phyloP scores from a whole-genome alignment of 2,329 filamentous ascomycete genomes.

The Lizonia empirigonia region DNA sequence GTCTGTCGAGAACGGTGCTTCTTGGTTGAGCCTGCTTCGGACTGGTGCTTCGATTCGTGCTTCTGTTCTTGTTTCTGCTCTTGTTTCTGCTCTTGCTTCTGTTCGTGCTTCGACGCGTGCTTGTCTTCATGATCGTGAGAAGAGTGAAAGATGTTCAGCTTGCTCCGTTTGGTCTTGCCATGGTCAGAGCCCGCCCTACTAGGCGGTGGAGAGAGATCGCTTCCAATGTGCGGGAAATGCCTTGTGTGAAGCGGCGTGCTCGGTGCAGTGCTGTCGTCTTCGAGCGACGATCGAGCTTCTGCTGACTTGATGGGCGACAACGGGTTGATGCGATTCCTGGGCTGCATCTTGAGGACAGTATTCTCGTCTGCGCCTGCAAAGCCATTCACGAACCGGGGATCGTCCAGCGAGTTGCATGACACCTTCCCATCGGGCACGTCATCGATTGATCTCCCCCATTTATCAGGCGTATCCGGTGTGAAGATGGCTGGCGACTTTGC shows the following conservation, averaged over 20 bases:
- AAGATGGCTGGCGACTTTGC: slow-evolving; percentile 45
- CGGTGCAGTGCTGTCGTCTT: slow-evolving; percentile 48
- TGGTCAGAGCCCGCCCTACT: slow-evolving; percentile 41
- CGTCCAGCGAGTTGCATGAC: slow-evolving; percentile 35
- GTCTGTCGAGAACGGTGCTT: slow-evolving; percentile 35
- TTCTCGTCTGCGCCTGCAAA: slow-evolving; percentile 25
- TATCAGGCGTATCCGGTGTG: slow-evolving; percentile 52
- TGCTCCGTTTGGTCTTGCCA: slow-evolving; percentile 46
- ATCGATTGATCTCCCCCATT: slow-evolving; percentile 41
- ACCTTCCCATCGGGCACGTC: slow-evolving; percentile 26
- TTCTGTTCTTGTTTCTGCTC: too few species aligned
- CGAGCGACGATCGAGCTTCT: slow-evolving; percentile 49
- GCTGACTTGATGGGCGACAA: slow-evolving; percentile 28
- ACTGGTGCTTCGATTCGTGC: too few species aligned
- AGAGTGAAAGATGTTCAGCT: slow-evolving; percentile 50
- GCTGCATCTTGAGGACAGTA: slow-evolving; percentile 28
- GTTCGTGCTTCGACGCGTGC: slow-evolving; percentile 26
- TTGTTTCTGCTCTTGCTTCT: too few species aligned
- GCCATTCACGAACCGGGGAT: slow-evolving; percentile 27
- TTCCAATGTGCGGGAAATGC: slow-evolving; percentile 42
- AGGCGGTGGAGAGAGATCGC: slow-evolving; percentile 45
- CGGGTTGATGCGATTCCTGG: slow-evolving; percentile 23
- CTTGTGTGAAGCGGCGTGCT: slow-evolving; percentile 43
- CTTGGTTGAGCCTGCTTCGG: slow-evolving; percentile 30
- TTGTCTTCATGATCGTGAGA: slow-evolving; percentile 42